These are phyloP conservation scores for Epichloe amarillans DNA, from an alignment of 2,329 filamentous ascomycete genomes.

Conservation along the genomic window DNA sequence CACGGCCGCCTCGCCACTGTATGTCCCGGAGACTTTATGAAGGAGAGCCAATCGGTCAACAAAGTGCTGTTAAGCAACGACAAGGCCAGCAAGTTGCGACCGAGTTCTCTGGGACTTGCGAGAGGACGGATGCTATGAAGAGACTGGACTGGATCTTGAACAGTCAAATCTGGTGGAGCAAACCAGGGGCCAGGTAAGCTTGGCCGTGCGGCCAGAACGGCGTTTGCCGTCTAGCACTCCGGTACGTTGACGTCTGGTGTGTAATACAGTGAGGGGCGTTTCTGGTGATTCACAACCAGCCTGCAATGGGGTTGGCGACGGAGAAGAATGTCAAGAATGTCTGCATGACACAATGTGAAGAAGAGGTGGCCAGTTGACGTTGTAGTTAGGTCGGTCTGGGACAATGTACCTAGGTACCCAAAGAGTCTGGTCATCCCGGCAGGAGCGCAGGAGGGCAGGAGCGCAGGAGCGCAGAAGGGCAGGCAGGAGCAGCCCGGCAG, in stretches of 20 bases:
- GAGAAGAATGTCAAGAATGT: not conserved
- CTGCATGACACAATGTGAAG: not conserved
- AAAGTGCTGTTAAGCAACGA: not conserved
- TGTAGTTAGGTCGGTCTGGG: not conserved
- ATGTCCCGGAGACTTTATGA: not conserved
- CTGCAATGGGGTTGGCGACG: not conserved
- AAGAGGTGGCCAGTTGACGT: not conserved
- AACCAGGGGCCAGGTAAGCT: not conserved
- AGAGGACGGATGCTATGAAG: not conserved
- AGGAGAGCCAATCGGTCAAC: no score
- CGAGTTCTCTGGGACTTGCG: not conserved
- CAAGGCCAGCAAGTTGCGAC: not conserved
- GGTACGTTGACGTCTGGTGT: not conserved
- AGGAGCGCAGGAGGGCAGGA: no score
- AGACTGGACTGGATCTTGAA: not conserved
- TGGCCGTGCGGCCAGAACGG: not conserved
- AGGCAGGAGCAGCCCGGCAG: no score
- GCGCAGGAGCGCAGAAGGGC: no score
- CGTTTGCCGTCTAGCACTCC: not conserved
- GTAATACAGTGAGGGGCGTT: not conserved
- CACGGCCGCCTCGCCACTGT: not conserved
- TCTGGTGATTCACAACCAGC: not conserved
- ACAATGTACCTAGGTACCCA: not conserved
- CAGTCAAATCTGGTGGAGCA: not conserved
- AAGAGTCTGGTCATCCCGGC: no score